phyloP scores from a whole-genome alignment of 2,329 filamentous ascomycete genomes.

The Parastagonospora nodorum region DNA sequence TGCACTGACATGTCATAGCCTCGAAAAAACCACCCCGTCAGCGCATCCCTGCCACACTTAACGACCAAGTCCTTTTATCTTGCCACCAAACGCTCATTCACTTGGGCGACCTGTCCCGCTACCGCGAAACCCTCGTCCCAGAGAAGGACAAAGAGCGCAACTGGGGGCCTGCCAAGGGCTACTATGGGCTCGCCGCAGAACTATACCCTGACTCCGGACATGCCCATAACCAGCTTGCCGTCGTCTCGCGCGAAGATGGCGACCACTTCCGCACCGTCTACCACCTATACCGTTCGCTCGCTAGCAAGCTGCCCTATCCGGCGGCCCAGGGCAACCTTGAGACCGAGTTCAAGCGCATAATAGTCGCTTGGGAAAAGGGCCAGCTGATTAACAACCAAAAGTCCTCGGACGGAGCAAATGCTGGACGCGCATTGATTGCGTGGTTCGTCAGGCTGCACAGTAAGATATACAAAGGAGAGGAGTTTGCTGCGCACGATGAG shows the following conservation, averaged over 20 bases:
- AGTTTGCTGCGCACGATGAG: constrained; percentile 76
- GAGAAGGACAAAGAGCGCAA: constrained; percentile 71
- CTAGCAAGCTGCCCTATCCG: constrained; percentile 74
- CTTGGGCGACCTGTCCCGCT: constrained; percentile 88
- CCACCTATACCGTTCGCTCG: constrained; percentile 83
- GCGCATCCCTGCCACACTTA: constrained; percentile 56
- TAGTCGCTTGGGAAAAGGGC: constrained; percentile 61
- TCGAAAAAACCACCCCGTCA: constrained; percentile 34
- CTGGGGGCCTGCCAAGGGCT: constrained; percentile 79
- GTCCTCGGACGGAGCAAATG: constrained; percentile 54
- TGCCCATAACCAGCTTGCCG: constrained; percentile 88
- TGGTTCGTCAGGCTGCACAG: constrained; percentile 90
- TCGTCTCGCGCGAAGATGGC: constrained; percentile 77
- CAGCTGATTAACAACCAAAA: constrained; percentile 54
- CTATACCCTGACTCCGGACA: constrained; percentile 79
- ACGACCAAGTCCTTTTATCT: constrained; percentile 68
- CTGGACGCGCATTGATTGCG: constrained; percentile 68
- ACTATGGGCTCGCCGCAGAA: constrained; percentile 81
- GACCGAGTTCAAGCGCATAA: constrained; percentile 74
- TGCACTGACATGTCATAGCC: constrained; percentile 46
- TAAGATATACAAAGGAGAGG: constrained; percentile 77
- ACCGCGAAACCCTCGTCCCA: constrained; percentile 74
- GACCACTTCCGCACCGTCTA: constrained; percentile 87
- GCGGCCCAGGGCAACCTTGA: constrained; percentile 77
- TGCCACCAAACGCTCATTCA: constrained; percentile 85